Conservation (phyloP, 345 rosid genomes). For the Lepidium didymum region DNA sequence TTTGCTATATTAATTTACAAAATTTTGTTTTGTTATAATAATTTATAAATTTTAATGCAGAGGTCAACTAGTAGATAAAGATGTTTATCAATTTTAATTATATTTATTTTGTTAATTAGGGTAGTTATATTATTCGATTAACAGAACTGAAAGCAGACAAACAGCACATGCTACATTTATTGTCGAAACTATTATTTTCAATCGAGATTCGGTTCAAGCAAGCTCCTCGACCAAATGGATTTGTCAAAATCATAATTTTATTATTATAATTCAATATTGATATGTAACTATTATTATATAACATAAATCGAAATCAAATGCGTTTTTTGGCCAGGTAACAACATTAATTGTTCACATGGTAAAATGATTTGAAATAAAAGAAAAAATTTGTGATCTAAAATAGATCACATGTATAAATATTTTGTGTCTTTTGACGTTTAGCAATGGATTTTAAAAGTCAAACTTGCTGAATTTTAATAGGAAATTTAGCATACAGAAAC, state of each 20-base stretch:
- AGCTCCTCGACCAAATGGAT: constrained; percentile 27
- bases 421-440: background rate
- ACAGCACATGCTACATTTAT: constrained; percentile 19
- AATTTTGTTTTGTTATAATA: background rate
- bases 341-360: constrained; percentile 19
- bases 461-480: background rate
- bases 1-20: no score
- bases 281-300: background rate
- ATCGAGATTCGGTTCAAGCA: constrained; percentile 15
- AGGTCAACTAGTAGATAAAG: constrained; percentile 1
- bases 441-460: background rate
- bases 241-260: constrained; percentile 7
- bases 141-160: constrained; percentile 6
- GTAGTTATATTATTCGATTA: constrained; percentile 11
- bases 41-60: background rate
- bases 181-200: constrained; percentile 6
- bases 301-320: background rate
- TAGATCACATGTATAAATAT: background rate
- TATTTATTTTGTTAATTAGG: background rate
- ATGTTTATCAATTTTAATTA: background rate
- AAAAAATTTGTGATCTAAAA: no score
- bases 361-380: background rate
- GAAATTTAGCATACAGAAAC: background rate
- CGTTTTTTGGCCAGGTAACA: background rate
- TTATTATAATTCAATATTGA: background rate